Evolutionary conservation across 2,329 filamentous ascomycete species (phyloP).

Genomic region (Scedosporium dehoogii): DNA sequence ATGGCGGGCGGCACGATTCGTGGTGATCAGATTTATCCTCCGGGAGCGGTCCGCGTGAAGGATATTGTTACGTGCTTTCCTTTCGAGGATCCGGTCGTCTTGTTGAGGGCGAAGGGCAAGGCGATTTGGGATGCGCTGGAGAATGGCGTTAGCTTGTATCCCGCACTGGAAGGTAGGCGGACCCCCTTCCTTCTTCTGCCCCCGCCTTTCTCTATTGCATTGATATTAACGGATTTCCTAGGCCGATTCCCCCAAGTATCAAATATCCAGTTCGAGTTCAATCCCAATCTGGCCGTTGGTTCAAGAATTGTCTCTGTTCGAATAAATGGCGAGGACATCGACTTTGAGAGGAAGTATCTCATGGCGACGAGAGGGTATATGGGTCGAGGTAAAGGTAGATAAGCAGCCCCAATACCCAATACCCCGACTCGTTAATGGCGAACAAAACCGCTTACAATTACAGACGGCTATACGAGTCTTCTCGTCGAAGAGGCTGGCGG

Average conservation of each 20-base stretch:
- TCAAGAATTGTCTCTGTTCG: constrained; percentile 53
- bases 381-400: constrained; percentile 61
- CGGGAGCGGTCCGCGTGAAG: constrained; percentile 65
- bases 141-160: constrained; percentile 71
- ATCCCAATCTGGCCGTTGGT: constrained; percentile 49
- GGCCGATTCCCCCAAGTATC: constrained; percentile 75
- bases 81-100: constrained; percentile 81
- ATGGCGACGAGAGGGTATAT: constrained; percentile 82
- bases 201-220: background rate
- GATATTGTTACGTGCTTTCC: constrained; percentile 87
- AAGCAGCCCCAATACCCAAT: background rate
- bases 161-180: constrained; percentile 60
- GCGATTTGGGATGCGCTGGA: constrained; percentile 73
- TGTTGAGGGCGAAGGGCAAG: constrained; percentile 61
- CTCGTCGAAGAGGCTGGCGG: constrained; percentile 71
- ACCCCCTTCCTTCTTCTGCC: background rate
- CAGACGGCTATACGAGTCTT: constrained; percentile 68
- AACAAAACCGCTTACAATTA: background rate
- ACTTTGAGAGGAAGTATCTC: constrained; percentile 55
- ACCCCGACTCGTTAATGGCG: background rate
- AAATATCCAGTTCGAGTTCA: constrained; percentile 67
- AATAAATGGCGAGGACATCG: constrained; percentile 51
- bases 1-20: constrained; percentile 82
- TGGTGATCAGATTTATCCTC: constrained; percentile 80
- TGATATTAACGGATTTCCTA: constrained; percentile 8